These are phyloP conservation scores for Aspergillus panamensis DNA, from an alignment of 495 filamentous ascomycete genomes.

Conservation along the genomic window DNA sequence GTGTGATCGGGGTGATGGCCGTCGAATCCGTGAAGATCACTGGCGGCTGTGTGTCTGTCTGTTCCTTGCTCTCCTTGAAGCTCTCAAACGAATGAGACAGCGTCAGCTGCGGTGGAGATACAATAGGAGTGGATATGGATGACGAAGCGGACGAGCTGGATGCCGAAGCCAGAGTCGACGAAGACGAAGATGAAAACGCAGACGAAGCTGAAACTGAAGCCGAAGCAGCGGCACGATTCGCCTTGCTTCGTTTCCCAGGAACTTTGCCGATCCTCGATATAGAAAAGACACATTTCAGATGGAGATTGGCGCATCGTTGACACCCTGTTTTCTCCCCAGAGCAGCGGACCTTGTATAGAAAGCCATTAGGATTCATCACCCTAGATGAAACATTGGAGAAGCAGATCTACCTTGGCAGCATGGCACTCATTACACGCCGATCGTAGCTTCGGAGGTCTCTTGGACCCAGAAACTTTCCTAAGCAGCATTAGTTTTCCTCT, in stretches of 20 bases:
- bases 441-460: slow-evolving; percentile 21
- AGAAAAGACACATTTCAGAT: slow-evolving; percentile 18
- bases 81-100: not conserved
- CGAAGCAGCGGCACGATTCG: slow-evolving; percentile 16
- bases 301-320: slow-evolving; percentile 19
- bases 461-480: slow-evolving; percentile 8
- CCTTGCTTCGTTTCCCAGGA: slow-evolving; percentile 22
- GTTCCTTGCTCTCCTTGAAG: not conserved
- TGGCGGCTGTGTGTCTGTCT: not conserved
- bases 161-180: not conserved
- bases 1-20: not conserved
- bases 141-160: slow-evolving; percentile 7
- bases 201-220: not conserved
- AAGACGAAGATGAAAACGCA: not conserved
- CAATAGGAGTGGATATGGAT: slow-evolving; percentile 9
- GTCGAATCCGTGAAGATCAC: not conserved
- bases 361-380: not conserved
- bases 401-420: slow-evolving; percentile 17
- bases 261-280: slow-evolving; percentile 23
- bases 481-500: not conserved
- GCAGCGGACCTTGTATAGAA: slow-evolving; percentile 17
- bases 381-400: not conserved
- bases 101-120: slow-evolving; percentile 3
- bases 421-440: slow-evolving; percentile 23
- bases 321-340: slow-evolving; percentile 24